Conservation (phyloP, 345 rosid species). For the Syzygium jambos region DNA sequence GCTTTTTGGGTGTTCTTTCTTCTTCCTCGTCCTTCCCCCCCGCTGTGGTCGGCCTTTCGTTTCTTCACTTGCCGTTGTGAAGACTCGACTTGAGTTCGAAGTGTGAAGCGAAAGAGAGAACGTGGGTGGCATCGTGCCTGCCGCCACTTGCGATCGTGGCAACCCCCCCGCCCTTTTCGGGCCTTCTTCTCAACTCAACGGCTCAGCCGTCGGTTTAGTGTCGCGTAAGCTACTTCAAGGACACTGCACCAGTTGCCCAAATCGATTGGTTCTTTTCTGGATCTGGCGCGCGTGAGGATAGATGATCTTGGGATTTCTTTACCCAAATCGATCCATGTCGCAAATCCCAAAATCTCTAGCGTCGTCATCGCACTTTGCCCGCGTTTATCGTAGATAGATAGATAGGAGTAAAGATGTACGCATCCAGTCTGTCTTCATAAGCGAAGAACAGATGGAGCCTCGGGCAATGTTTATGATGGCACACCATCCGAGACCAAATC, state of each 20-base stretch:
- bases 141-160: background rate
- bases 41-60: background rate
- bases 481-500: background rate
- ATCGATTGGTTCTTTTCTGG: background rate
- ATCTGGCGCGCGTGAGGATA: background rate
- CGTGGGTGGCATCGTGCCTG: background rate
- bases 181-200: background rate
- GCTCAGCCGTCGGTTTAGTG: background rate
- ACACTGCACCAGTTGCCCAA: background rate
- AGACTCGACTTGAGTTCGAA: background rate
- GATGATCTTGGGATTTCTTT: background rate
- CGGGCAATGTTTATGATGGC: background rate
- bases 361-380: background rate
- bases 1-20: background rate
- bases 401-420: background rate
- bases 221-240: background rate
- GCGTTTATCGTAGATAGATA: background rate
- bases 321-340: background rate
- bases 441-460: background rate
- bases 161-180: background rate
- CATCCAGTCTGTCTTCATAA: background rate
- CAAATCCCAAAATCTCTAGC: background rate
- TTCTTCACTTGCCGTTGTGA: background rate
- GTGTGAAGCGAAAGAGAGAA: background rate
- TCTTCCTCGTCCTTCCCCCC: background rate